These are phyloP conservation scores for Remersonia thermophila DNA, from an alignment of 2,329 filamentous ascomycete species.

Conservation along the genomic window DNA sequence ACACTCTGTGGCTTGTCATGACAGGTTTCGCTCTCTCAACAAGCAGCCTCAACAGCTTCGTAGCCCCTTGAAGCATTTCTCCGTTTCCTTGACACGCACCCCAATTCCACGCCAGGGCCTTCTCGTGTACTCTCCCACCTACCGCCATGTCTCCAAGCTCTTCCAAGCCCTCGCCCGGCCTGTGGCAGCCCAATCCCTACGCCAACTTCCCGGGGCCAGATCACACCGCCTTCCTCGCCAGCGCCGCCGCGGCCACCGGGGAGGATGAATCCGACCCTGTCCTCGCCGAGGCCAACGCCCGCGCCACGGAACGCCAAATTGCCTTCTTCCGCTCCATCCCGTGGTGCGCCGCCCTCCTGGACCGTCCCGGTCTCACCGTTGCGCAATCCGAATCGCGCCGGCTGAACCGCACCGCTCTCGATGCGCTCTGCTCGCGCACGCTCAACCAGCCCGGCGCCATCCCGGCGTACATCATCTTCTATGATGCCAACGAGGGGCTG, in stretches of 20 bases:
- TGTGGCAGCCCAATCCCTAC: too few relatives aligned
- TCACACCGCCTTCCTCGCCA: too few relatives aligned
- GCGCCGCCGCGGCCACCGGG: not conserved
- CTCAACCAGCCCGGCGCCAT: slow-evolving; percentile 40
- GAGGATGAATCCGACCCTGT: not conserved
- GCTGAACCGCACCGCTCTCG: slow-evolving; percentile 28
- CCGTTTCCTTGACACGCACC: too few relatives aligned
- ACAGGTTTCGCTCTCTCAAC: too few relatives aligned
- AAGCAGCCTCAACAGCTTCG: too few relatives aligned
- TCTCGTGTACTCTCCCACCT: too few relatives aligned
- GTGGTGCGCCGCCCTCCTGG: slow-evolving; percentile 36
- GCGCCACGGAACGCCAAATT: slow-evolving; percentile 12
- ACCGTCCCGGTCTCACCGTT: slow-evolving; percentile 24
- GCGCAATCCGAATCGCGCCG: slow-evolving; percentile 26
- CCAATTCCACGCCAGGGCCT: too few relatives aligned
- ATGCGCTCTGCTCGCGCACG: slow-evolving; percentile 40
- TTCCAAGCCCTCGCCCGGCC: too few relatives aligned
- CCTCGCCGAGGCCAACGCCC: slow-evolving; percentile 3
- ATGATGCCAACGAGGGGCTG: slow-evolving; percentile 21
- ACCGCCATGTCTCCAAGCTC: too few relatives aligned
- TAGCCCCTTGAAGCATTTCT: too few relatives aligned
- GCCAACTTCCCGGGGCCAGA: too few relatives aligned
- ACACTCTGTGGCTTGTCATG: too few relatives aligned
- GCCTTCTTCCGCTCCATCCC: slow-evolving; percentile 28
- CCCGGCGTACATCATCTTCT: slow-evolving; percentile 30